A percentile compares a stretch with the other conserved stretches of the same genome.
These are phyloP conservation scores for Leccinum variicolor DNA, from an alignment of 768 basidiomycete genomes.

Conservation along the genomic window DNA sequence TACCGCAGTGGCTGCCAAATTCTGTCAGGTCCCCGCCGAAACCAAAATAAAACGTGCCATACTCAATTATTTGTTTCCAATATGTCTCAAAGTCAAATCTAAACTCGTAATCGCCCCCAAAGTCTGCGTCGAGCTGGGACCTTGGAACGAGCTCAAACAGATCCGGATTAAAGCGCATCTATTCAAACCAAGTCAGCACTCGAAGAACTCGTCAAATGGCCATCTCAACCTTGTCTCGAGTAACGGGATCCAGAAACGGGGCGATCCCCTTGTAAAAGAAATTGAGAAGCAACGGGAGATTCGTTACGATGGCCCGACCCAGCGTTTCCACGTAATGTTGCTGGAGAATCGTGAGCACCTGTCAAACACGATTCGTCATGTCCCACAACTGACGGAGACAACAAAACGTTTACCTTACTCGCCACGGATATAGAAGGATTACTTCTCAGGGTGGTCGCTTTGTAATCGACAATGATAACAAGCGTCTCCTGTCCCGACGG, in stretches of 20 bases:
- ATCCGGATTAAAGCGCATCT: conserved; percentile 91
- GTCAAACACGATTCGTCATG: not conserved
- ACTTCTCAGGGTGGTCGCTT: conserved; percentile 72
- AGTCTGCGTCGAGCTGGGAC: conserved; percentile 77
- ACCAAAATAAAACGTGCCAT: conserved; percentile 20
- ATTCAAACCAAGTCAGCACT: not conserved
- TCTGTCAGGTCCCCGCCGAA: not conserved
- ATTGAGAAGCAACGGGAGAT: conserved; percentile 68
- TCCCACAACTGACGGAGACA: not conserved
- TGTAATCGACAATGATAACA: conserved; percentile 84
- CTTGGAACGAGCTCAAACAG: conserved; percentile 70
- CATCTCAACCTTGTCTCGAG: conserved; percentile 71
- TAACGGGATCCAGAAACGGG: conserved; percentile 86
- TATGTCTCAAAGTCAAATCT: conserved; percentile 72
- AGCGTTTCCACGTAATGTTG: conserved; percentile 89
- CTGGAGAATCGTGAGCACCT: conserved; percentile 77
- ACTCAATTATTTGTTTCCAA: conserved; percentile 78
- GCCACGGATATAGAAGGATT: conserved; percentile 83
- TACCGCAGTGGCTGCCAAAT: conserved; percentile 49
- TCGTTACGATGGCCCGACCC: conserved; percentile 79
- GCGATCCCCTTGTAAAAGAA: conserved; percentile 84
- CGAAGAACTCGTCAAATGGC: not conserved
- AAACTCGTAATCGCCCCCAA: conserved; percentile 73
- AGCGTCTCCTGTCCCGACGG: conserved; percentile 81
- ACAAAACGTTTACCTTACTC: conserved; percentile 49